These are phyloP conservation scores for Pogostemon cablin DNA, from an alignment of 257 asterid species.

Conservation along the genomic window DNA sequence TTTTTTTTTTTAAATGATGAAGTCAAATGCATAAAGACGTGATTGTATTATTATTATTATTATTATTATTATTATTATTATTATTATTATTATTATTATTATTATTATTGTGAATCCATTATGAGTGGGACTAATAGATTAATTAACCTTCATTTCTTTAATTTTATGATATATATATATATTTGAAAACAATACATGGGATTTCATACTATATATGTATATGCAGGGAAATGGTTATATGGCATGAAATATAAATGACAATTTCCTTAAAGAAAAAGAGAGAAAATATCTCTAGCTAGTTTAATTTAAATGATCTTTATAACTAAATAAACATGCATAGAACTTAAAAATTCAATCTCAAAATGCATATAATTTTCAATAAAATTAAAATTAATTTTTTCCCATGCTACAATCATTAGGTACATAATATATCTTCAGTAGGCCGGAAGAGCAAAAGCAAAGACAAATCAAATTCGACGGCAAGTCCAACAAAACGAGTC, in stretches of 20 bases:
- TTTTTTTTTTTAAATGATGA: too few relatives aligned
- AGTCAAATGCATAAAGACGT: too few relatives aligned
- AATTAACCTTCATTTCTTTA: too few relatives aligned
- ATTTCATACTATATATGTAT: background rate
- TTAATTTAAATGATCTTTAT: too few relatives aligned
- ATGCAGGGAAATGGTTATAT: background rate
- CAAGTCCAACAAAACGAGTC: background rate
- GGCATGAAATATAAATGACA: background rate
- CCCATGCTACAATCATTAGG: background rate
- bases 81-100: too few relatives aligned
- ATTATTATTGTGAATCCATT: too few relatives aligned
- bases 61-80: too few relatives aligned
- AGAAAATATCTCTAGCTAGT: background rate
- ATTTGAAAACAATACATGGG: background rate
- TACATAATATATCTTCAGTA: background rate
- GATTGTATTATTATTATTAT: too few relatives aligned
- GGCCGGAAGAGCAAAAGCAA: slow-evolving; percentile 11
- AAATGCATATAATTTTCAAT: background rate
- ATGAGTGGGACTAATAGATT: too few relatives aligned
- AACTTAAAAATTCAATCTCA: background rate
- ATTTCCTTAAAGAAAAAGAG: background rate
- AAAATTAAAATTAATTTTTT: background rate
- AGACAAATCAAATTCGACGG: background rate
- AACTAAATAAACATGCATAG: too few relatives aligned
- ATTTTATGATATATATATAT: background rate